A percentile compares a stretch with the other conserved stretches of the same genome.
phyloP scores from a whole-genome alignment of 352 stramenopile genomes.

The Phytophthora kernoviae region DNA sequence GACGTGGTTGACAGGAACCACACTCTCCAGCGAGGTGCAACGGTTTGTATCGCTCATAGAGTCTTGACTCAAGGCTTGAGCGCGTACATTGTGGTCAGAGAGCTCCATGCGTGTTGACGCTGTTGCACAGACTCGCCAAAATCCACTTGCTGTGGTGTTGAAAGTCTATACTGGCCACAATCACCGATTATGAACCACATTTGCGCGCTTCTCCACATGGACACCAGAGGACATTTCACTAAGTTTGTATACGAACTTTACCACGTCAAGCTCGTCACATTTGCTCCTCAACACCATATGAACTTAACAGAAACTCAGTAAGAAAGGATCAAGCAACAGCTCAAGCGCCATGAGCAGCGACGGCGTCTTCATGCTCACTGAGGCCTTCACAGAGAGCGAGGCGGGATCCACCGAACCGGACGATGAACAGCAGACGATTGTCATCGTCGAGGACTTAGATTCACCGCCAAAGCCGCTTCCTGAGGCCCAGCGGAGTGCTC shows the following conservation, averaged over 20 bases:
- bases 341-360: constrained; percentile 10
- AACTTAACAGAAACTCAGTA: background rate
- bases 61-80: too few relatives aligned
- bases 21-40: too few relatives aligned
- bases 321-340: background rate
- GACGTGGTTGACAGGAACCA: too few relatives aligned
- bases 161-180: too few relatives aligned
- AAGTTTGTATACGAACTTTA: background rate
- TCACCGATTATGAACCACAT: too few relatives aligned
- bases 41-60: too few relatives aligned
- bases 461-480: background rate
- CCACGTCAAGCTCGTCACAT: constrained; percentile 2
- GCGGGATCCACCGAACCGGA: constrained; percentile 3
- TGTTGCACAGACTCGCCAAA: too few relatives aligned
- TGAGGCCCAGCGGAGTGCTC: constrained; percentile 15
- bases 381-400: constrained; percentile 33
- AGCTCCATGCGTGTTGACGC: too few relatives aligned
- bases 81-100: too few relatives aligned
- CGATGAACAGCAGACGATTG: constrained; percentile 23
- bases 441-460: constrained; percentile 25
- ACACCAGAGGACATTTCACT: too few relatives aligned
- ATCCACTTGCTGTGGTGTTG: too few relatives aligned
- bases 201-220: too few relatives aligned
- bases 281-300: background rate
- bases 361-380: constrained; percentile 19